These are phyloP conservation scores for Globisporangium middletonii DNA, from an alignment of 352 stramenopile species.

Conservation along the genomic window DNA sequence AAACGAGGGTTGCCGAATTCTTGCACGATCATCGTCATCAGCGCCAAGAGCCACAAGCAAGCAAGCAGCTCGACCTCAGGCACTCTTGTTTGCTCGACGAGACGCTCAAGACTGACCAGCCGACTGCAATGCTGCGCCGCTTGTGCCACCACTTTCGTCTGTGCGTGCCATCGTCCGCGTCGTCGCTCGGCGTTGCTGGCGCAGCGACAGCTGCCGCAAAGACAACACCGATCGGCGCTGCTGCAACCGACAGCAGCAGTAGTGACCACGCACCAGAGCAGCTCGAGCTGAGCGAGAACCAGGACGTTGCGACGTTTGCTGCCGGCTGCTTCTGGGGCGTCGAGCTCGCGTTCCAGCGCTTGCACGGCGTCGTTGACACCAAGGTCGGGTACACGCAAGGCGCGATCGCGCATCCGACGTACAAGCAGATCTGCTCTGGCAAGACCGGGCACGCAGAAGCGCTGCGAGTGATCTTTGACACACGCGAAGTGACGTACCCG, in stretches of 20 bases:
- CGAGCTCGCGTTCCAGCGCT: constrained; percentile 94
- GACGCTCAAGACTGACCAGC: too few species aligned
- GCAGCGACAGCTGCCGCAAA: constrained; percentile 2
- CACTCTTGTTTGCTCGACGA: too few species aligned
- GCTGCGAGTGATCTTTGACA: constrained; percentile 92
- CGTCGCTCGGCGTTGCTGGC: neutral
- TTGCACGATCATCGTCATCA: too few species aligned
- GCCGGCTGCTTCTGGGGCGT: constrained; percentile 98
- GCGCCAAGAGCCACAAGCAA: too few species aligned
- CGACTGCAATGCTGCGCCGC: constrained; percentile 8
- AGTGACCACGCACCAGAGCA: constrained; percentile 6
- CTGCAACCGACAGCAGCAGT: neutral
- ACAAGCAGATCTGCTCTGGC: constrained; percentile 93
- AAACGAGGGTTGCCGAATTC: too few species aligned
- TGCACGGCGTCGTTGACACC: constrained; percentile 93
- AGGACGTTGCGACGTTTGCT: constrained; percentile 91
- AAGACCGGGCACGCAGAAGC: constrained; percentile 93
- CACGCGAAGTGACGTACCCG: constrained; percentile 78
- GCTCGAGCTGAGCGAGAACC: neutral
- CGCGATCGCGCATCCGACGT: constrained; percentile 84
- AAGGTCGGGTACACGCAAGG: constrained; percentile 88
- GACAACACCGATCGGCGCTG: neutral
- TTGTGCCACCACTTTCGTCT: constrained; percentile 11
- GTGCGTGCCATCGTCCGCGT: constrained; percentile 1
- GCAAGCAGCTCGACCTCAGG: too few species aligned